phyloP scores from a whole-genome alignment of 2,329 filamentous ascomycete genomes.

The Alternaria gaisen region DNA sequence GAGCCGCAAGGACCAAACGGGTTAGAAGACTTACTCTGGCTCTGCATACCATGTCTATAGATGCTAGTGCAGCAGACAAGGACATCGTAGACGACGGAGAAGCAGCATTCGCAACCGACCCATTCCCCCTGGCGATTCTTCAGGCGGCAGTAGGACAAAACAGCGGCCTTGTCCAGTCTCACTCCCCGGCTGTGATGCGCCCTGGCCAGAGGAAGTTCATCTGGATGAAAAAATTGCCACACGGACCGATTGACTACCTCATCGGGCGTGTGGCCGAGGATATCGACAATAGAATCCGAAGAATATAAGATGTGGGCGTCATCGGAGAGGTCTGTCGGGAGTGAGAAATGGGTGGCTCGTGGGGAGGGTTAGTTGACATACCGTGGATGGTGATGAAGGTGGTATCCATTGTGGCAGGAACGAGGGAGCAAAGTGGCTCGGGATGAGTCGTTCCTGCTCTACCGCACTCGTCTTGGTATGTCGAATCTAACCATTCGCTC shows the following conservation, averaged over 20 bases:
- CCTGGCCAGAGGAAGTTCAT: constrained; percentile 79
- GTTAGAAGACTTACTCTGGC: constrained; percentile 70
- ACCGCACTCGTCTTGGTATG: constrained; percentile 36
- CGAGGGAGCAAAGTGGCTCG: not conserved
- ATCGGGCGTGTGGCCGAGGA: constrained; percentile 79
- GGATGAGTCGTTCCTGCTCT: constrained; percentile 18
- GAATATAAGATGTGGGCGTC: constrained; percentile 84
- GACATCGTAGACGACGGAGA: constrained; percentile 88
- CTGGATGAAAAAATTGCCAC: constrained; percentile 87
- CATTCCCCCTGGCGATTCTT: constrained; percentile 73
- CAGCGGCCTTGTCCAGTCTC: constrained; percentile 82
- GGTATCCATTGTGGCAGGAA: constrained; percentile 65
- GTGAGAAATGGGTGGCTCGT: constrained; percentile 22
- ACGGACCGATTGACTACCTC: constrained; percentile 79
- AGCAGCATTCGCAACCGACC: constrained; percentile 86
- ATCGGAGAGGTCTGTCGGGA: constrained; percentile 69
- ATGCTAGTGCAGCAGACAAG: constrained; percentile 85
- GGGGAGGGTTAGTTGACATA: constrained; percentile 53
- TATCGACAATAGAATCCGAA: constrained; percentile 83
- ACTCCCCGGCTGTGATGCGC: constrained; percentile 77
- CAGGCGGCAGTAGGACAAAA: constrained; percentile 80
- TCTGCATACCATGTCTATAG: constrained; percentile 73
- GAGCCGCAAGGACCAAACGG: not conserved
- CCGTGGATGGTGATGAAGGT: constrained; percentile 94
- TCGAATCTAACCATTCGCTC: constrained; percentile 53